A percentile compares a stretch with the other conserved stretches of the same genome.
Evolutionary conservation across 2,329 filamentous ascomycete species (phyloP).

Genomic region (Aulographum hederae): DNA sequence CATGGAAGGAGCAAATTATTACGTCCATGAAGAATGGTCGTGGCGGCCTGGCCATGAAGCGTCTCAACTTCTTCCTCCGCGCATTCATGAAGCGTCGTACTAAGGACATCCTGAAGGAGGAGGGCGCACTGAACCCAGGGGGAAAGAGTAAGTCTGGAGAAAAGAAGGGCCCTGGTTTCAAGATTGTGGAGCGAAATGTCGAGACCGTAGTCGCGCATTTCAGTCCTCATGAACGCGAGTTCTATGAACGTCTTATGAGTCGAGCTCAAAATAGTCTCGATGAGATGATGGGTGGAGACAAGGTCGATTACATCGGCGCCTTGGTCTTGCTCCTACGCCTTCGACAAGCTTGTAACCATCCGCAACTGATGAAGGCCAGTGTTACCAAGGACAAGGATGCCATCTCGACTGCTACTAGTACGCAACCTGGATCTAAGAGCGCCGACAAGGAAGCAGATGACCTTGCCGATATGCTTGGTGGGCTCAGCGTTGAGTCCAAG

Average conservation of each 20-base stretch:
- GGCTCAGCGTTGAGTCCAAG: constrained; percentile 59
- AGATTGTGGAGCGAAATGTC: constrained; percentile 81
- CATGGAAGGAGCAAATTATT: constrained; percentile 87
- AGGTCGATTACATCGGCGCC: constrained; percentile 82
- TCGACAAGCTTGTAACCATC: constrained; percentile 88
- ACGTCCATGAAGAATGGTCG: constrained; percentile 76
- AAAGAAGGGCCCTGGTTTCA: constrained; percentile 47
- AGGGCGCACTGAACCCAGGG: constrained; percentile 62
- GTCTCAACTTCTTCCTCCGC: constrained; percentile 67
- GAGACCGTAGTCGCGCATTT: constrained; percentile 65
- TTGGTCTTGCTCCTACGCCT: constrained; percentile 80
- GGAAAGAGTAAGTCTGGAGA: constrained; percentile 42
- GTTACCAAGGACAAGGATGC: constrained; percentile 78
- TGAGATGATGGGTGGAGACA: constrained; percentile 65
- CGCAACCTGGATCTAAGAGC: constrained; percentile 22
- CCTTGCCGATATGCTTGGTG: constrained; percentile 72
- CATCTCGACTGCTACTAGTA: constrained; percentile 29
- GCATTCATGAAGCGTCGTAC: constrained; percentile 98
- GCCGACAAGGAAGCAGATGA: constrained; percentile 54
- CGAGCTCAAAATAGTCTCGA: constrained; percentile 76
- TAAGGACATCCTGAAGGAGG: constrained; percentile 87
- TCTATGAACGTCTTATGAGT: constrained; percentile 69
- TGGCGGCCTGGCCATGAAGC: constrained; percentile 72
- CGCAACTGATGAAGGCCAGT: constrained; percentile 69
- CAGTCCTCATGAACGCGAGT: constrained; percentile 59